A percentile compares a stretch with the other conserved stretches of the same genome.
These are phyloP conservation scores for Plasmopara viticola DNA, from an alignment of 352 stramenopile species.

Conservation along the genomic window DNA sequence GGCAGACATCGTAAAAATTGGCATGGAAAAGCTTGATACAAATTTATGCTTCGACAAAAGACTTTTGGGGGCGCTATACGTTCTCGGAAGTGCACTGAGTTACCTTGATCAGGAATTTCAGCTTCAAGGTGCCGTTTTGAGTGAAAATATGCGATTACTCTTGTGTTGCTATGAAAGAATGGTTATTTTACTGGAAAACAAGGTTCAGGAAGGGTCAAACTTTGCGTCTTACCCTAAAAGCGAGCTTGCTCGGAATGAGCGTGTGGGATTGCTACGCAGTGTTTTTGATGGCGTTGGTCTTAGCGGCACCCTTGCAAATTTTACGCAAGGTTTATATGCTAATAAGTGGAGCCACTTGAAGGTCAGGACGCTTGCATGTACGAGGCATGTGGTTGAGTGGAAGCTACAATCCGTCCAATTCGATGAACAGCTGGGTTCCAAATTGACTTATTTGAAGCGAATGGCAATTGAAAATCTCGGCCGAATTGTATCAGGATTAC, in stretches of 20 bases:
- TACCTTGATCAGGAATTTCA: conserved; percentile 14
- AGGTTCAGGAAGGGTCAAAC: conserved; percentile 24
- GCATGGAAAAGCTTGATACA: conserved; percentile 18
- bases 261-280: conserved; percentile 34
- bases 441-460: conserved; percentile 31
- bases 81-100: conserved; percentile 31
- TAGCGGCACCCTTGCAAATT: conserved; percentile 23
- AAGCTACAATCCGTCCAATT: conserved; percentile 31
- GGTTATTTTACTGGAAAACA: conserved; percentile 18
- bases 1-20: conserved; percentile 17
- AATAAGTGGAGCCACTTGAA: conserved; percentile 35
- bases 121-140: conserved; percentile 5
- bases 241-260: conserved; percentile 36
- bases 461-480: conserved; percentile 39
- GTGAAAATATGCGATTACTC: conserved; percentile 18
- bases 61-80: conserved; percentile 24
- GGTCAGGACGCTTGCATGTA: conserved; percentile 16
- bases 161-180: conserved; percentile 29
- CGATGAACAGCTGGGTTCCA: conserved; percentile 37
- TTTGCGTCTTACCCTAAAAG: conserved; percentile 32
- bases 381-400: conserved; percentile 39
- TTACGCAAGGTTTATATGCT: conserved; percentile 13
- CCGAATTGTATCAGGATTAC: conserved; percentile 24
- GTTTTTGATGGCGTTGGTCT: conserved; percentile 37
- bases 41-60: conserved; percentile 4